phyloP scores from a whole-genome alignment of 2,329 filamentous ascomycete species.

The Sclerotiophoma versabilis region DNA sequence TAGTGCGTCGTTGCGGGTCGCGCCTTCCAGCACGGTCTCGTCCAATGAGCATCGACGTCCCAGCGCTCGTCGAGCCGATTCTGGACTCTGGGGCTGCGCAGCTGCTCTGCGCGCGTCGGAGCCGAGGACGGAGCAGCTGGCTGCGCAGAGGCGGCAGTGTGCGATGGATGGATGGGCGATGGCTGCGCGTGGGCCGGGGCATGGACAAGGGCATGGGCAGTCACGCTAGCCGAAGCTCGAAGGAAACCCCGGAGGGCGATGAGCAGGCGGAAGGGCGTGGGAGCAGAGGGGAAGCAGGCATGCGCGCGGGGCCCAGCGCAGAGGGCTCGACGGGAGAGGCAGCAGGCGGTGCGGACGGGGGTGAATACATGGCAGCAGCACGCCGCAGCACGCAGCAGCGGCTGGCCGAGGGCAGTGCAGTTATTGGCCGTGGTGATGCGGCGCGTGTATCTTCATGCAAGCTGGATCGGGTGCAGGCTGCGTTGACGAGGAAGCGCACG shows the following conservation, averaged over 20 bases:
- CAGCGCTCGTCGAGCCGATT: slow-evolving; percentile 20
- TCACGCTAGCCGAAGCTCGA: slow-evolving; percentile 4
- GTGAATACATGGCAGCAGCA: slow-evolving; percentile 9
- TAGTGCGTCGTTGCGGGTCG: slow-evolving; percentile 24
- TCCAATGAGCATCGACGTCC: slow-evolving; percentile 27
- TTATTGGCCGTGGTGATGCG: slow-evolving; percentile 20
- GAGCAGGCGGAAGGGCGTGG: background rate
- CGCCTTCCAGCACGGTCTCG: slow-evolving; percentile 30
- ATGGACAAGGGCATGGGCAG: background rate
- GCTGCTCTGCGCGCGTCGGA: slow-evolving; percentile 4
- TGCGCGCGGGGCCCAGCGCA: background rate
- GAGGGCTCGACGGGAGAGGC: background rate
- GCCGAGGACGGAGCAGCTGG: slow-evolving; percentile 6
- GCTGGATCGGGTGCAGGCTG: slow-evolving; percentile 25
- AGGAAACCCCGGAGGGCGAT: background rate
- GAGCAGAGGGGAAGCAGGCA: background rate
- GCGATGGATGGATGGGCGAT: slow-evolving; percentile 1
- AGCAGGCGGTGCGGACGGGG: background rate
- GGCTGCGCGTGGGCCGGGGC: slow-evolving; percentile 5
- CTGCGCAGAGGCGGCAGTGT: background rate
- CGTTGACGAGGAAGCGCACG: slow-evolving; percentile 18
- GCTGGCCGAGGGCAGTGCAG: slow-evolving; percentile 7
- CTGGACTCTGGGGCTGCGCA: slow-evolving; percentile 15
- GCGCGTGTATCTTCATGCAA: slow-evolving; percentile 22
- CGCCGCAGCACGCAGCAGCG: slow-evolving; percentile 7